Evolutionary conservation across 164 flowering plant genomes (phyloP), one percentile per base, ranked within the genome.

Genomic region (Hamamelis virginiana): DNA sequence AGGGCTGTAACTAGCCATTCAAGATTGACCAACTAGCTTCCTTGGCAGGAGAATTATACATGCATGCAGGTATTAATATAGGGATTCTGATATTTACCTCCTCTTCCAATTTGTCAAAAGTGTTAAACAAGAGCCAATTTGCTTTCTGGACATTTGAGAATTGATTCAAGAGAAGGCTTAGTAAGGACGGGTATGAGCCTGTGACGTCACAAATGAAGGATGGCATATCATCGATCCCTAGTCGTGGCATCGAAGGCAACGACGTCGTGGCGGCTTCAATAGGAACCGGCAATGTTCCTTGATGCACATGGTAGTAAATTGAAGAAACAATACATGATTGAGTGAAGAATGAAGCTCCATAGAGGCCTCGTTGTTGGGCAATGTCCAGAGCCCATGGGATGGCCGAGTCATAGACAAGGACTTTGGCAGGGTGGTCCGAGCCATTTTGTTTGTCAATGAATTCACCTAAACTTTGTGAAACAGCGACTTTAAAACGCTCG

Each of bases 301-400:
- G 68, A 25, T 63, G 33, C 0, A 69, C 69, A 55, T 73, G 70
- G 65, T 75, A 80, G 57, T 76, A 82, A 0, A 83, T 60, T 16
- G 62, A 60, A 66, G 47, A 53, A 15, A 84, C 82, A 3, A 69
- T 66, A 48, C 81, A 75, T 0, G 87, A 47, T 25, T 86, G 86
- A 28, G 95, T 83, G 73, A 78, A 84, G 60, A 88, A 83, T 0
- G 86, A 13, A 9, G 83, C 91, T 1, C 75, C 83, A 10, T 19
- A n/a, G 10, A 90, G 1, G 4, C 84, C 85, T 2, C 19, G 28
- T 6, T 47, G 19, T 38, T 69, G 67, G 1, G 81, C 86, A 0
- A 87, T 55, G 5, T 81, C 82, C 3, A 84, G 59, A 5, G 67
- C 83, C 91, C 90, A 87, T 9, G 87, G 75, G 48, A 82, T 25